These are phyloP conservation scores for Penicillium silybi DNA, from an alignment of 495 filamentous ascomycete genomes.

Conservation along the genomic window DNA sequence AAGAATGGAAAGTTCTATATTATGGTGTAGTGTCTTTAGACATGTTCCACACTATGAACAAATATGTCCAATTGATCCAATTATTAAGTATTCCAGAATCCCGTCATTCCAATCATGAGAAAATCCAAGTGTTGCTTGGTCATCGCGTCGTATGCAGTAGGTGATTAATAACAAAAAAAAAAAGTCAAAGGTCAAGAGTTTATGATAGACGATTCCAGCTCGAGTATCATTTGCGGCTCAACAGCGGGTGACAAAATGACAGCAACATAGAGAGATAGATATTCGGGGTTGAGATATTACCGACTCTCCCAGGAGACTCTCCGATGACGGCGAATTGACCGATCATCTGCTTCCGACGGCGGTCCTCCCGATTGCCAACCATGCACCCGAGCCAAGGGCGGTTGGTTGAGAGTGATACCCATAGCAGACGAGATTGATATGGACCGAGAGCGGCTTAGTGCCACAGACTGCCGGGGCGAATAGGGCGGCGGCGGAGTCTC, in stretches of 20 bases:
- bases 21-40: neutral
- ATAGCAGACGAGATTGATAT: conserved; percentile 34
- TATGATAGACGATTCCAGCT: conserved; percentile 15
- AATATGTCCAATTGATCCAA: conserved; percentile 5
- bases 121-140: conserved; percentile 4
- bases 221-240: conserved; percentile 5
- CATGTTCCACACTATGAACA: neutral
- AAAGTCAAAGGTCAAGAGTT: neutral
- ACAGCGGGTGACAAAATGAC: neutral
- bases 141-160: conserved; percentile 20
- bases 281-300: conserved; percentile 1
- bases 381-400: conserved; percentile 26
- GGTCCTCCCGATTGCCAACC: conserved; percentile 22
- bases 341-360: conserved; percentile 23
- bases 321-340: conserved; percentile 22
- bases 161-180: neutral
- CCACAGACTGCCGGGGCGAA: conserved; percentile 29
- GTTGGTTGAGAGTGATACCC: conserved; percentile 21
- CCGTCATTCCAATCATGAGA: conserved; percentile 5
- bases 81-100: conserved; percentile 16
- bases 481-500: conserved; percentile 47
- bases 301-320: conserved; percentile 35
- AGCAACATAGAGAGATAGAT: neutral
- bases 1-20: neutral
- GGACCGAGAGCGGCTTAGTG: conserved; percentile 30